These are phyloP conservation scores for Neopestalotiopsis clavispora DNA, from an alignment of 2,329 filamentous ascomycete species.

Conservation along the genomic window DNA sequence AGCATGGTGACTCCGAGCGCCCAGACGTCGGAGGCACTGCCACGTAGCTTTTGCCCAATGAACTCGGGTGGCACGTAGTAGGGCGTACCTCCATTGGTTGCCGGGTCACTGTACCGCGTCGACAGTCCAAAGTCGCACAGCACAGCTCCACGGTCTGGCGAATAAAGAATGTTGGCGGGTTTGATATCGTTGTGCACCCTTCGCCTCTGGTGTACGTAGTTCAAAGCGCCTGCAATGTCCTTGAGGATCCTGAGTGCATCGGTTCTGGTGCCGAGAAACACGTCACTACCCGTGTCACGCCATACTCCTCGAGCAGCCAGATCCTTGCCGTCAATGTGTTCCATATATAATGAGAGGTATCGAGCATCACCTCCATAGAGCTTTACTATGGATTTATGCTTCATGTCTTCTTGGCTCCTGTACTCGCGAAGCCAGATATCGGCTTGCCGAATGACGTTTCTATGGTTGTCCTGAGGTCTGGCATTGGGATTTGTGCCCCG, in stretches of 20 bases:
- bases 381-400: constrained; percentile 62
- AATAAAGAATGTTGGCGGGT: constrained; percentile 66
- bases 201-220: constrained; percentile 59
- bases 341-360: constrained; percentile 65
- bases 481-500: constrained; percentile 43
- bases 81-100: constrained; percentile 60
- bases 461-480: constrained; percentile 55
- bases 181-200: constrained; percentile 68
- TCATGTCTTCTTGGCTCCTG: constrained; percentile 57
- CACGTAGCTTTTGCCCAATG: constrained; percentile 58
- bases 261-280: constrained; percentile 53
- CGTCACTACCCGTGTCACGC: constrained; percentile 51
- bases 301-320: constrained; percentile 54
- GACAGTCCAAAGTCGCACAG: constrained; percentile 66
- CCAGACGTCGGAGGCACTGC: constrained; percentile 63
- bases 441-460: constrained; percentile 62
- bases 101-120: constrained; percentile 49
- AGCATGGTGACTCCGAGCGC: constrained; percentile 65
- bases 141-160: constrained; percentile 60
- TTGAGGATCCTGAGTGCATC: constrained; percentile 58
- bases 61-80: constrained; percentile 68
- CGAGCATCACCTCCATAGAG: constrained; percentile 65
- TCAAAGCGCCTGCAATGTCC: constrained; percentile 58
- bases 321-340: constrained; percentile 62
- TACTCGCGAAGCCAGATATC: constrained; percentile 65